A percentile compares a stretch with the other conserved stretches of the same genome.
These are phyloP conservation scores for Camellia granthamiana DNA, from an alignment of 148 eudicot species.

Conservation along the genomic window DNA sequence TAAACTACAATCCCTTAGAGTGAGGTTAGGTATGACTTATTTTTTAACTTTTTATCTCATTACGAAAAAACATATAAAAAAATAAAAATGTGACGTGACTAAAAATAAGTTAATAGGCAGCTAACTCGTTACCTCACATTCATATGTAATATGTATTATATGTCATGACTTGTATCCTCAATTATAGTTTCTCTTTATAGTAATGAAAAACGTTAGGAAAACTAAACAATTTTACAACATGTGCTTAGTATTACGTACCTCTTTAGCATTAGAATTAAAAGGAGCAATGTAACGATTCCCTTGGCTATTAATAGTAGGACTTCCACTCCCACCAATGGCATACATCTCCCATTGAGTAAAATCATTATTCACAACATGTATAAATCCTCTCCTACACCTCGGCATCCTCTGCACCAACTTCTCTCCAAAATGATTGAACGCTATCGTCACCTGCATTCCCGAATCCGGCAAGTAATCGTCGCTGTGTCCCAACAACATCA, in stretches of 20 bases:
- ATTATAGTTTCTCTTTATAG: no score
- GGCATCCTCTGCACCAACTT: constrained; percentile 93
- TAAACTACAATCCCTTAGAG: no score
- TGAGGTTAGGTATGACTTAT: no score
- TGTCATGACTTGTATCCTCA: no score
- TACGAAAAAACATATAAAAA: no score
- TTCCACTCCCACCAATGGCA: constrained; percentile 94
- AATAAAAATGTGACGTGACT: no score
- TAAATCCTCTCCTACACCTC: constrained; percentile 84
- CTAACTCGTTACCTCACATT: no score
- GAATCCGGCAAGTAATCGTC: constrained; percentile 70
- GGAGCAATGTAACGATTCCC: constrained; percentile 97
- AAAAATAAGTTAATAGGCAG: no score
- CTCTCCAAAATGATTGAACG: constrained; percentile 83
- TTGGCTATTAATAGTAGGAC: constrained; percentile 93
- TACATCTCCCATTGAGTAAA: constrained; percentile 97
- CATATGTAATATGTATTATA: no score
- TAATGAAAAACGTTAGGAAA: no score
- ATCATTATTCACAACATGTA: constrained; percentile 92
- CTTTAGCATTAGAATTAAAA: constrained; percentile 67
- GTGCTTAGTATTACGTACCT: constrained; percentile 38
- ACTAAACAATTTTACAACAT: no score
- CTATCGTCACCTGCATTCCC: constrained; percentile 87
- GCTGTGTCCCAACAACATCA: constrained; percentile 81
- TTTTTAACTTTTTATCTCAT: no score